Percentiles rank a stretch among this genome's conserved stretches.
Conservation (phyloP, 208 protist species). For the Trypanosomatidae sp. region DNA sequence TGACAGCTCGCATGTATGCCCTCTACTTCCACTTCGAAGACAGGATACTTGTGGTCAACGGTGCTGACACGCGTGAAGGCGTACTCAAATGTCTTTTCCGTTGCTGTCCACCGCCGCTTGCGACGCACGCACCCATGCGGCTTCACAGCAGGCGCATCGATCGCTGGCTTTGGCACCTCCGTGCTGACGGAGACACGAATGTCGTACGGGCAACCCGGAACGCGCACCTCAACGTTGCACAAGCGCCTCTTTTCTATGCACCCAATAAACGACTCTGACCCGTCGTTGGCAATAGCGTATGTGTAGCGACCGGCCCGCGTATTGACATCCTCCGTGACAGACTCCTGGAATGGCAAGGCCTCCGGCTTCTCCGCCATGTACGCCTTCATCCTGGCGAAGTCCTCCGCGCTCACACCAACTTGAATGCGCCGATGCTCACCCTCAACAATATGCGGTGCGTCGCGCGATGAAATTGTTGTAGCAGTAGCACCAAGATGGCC, state of each 20-base stretch:
- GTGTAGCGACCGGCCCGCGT: conserved; percentile 40
- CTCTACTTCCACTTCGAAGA: conserved; percentile 81
- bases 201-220: conserved; percentile 60
- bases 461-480: not conserved
- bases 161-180: conserved; percentile 20
- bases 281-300: conserved; percentile 40
- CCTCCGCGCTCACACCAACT: conserved; percentile 34
- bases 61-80: conserved; percentile 57
- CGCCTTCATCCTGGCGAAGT: conserved; percentile 42
- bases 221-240: conserved; percentile 59
- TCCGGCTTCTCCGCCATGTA: conserved; percentile 16
- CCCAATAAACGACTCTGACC: conserved; percentile 20
- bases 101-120: conserved; percentile 56
- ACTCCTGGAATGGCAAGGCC: conserved; percentile 7
- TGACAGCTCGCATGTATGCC: conserved; percentile 32
- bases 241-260: conserved; percentile 55
- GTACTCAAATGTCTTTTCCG: conserved; percentile 51
- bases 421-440: conserved; percentile 12
- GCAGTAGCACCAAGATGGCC: not conserved
- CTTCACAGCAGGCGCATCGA: conserved; percentile 18
- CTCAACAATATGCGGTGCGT: conserved; percentile 2
- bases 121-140: conserved; percentile 35
- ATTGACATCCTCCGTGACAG: conserved; percentile 59
- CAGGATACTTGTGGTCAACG: conserved; percentile 4
- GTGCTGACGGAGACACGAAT: conserved; percentile 63